Percentiles rank a stretch among this genome's conserved stretches.
These are phyloP conservation scores for Cyamopsis tetragonoloba DNA, from an alignment of 306 rosid genomes.

Conservation along the genomic window DNA sequence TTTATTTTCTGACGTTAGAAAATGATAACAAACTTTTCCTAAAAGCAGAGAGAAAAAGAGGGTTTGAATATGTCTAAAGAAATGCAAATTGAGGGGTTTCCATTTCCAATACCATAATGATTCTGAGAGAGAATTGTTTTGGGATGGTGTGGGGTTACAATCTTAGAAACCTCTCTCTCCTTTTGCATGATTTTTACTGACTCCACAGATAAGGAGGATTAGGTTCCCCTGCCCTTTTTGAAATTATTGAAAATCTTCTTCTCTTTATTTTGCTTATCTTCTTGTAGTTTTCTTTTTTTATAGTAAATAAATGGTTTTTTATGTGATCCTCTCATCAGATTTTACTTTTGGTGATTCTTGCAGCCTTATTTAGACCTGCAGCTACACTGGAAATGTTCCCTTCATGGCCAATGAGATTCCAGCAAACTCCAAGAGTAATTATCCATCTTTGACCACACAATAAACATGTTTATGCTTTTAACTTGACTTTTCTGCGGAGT, in stretches of 20 bases:
- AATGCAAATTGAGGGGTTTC: conserved; percentile 32
- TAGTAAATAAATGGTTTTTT: too few species aligned
- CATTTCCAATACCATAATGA: conserved; percentile 64
- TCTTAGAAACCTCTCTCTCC: conserved; percentile 55
- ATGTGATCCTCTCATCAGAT: conserved; percentile 52
- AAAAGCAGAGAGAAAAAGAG: conserved; percentile 34
- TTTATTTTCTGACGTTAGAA: conserved; percentile 52
- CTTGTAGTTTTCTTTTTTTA: too few species aligned
- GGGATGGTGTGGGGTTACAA: conserved; percentile 64
- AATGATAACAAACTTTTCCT: conserved; percentile 39
- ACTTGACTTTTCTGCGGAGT: too few species aligned
- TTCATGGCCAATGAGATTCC: conserved; percentile 95
- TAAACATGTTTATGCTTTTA: not conserved
- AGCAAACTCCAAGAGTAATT: conserved; percentile 59
- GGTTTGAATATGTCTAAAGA: conserved; percentile 53
- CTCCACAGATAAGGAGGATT: conserved; percentile 70
- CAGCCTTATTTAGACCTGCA: conserved; percentile 92
- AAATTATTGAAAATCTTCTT: not conserved
- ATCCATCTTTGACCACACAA: conserved; percentile 37
- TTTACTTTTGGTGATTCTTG: conserved; percentile 65
- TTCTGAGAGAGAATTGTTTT: conserved; percentile 48
- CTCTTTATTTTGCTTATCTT: conserved; percentile 31
- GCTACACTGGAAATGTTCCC: conserved; percentile 99
- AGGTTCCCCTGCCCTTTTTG: conserved; percentile 38
- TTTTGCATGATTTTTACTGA: conserved; percentile 61